Evolutionary conservation across 176 grass and related monocot species (phyloP).

Genomic region (Tuctoria greenei): DNA sequence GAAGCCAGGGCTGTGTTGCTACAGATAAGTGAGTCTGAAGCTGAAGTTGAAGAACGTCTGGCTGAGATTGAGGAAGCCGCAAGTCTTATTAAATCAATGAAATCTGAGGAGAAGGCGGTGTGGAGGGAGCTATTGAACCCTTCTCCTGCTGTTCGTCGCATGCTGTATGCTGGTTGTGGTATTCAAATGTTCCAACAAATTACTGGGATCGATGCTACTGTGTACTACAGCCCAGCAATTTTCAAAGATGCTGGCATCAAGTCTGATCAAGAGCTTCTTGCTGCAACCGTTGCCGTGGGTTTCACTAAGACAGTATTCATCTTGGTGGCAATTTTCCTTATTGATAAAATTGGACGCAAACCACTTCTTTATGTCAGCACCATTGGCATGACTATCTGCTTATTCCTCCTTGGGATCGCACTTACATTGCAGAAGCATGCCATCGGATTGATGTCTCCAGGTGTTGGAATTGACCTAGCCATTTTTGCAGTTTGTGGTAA

Average conservation of each 20-base stretch:
- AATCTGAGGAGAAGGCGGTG: constrained; percentile 62
- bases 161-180: constrained; percentile 71
- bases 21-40: constrained; percentile 74
- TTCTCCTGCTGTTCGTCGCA: constrained; percentile 60
- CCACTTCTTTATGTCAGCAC: constrained; percentile 87
- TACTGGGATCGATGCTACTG: constrained; percentile 88
- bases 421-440: constrained; percentile 55
- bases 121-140: constrained; percentile 83
- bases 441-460: constrained; percentile 45
- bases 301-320: constrained; percentile 88
- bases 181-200: constrained; percentile 94
- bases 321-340: constrained; percentile 83
- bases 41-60: constrained; percentile 63
- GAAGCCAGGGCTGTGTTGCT: constrained; percentile 65
- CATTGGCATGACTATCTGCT: constrained; percentile 81
- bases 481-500: constrained; percentile 81
- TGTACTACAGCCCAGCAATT: constrained; percentile 87
- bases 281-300: constrained; percentile 76
- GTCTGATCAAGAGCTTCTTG: constrained; percentile 80
- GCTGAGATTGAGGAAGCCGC: constrained; percentile 79
- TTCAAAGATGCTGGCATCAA: constrained; percentile 83
- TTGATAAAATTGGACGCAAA: constrained; percentile 87
- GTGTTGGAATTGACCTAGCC: constrained; percentile 61
- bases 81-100: constrained; percentile 44
- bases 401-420: constrained; percentile 63